A percentile compares a stretch with the other conserved stretches of the same genome.
phyloP scores from a whole-genome alignment of 306 rosid genomes.

The Arachis hypogaea region DNA sequence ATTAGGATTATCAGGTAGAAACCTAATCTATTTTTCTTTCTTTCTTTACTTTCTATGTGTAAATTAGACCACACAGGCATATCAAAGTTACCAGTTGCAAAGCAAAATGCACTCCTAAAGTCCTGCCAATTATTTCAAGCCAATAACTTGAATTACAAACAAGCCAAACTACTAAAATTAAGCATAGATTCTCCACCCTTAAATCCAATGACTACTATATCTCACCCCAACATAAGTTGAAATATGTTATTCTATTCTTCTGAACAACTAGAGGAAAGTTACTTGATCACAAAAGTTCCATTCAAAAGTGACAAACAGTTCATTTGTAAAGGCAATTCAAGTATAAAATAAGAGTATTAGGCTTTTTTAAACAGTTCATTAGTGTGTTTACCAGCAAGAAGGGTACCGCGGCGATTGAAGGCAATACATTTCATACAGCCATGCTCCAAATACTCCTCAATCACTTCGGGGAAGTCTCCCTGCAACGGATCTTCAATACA shows the following conservation, averaged over 20 bases:
- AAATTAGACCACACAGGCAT: no score
- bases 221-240: no score
- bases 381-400: conserved; percentile 73
- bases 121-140: not conserved
- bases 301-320: no score
- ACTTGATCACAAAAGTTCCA: no score
- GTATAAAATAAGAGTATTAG: no score
- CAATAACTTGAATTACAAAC: not conserved
- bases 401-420: conserved; percentile 94
- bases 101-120: not conserved
- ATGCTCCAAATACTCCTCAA: conserved; percentile 93
- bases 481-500: conserved; percentile 73
- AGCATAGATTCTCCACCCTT: not conserved
- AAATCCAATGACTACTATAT: no score
- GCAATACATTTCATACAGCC: conserved; percentile 93
- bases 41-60: no score
- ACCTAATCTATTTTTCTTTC: no score
- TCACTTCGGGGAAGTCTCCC: conserved; percentile 97
- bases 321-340: no score
- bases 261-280: no score
- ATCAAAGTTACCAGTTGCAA: not conserved
- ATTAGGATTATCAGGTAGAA: no score
- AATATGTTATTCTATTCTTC: no score
- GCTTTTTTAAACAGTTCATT: not conserved
- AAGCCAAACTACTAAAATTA: conserved; percentile 1